Evolutionary conservation across 495 filamentous ascomycete species (phyloP), one percentile per base, ranked within the genome.

Genomic region (Hypoxylon fuscum): DNA sequence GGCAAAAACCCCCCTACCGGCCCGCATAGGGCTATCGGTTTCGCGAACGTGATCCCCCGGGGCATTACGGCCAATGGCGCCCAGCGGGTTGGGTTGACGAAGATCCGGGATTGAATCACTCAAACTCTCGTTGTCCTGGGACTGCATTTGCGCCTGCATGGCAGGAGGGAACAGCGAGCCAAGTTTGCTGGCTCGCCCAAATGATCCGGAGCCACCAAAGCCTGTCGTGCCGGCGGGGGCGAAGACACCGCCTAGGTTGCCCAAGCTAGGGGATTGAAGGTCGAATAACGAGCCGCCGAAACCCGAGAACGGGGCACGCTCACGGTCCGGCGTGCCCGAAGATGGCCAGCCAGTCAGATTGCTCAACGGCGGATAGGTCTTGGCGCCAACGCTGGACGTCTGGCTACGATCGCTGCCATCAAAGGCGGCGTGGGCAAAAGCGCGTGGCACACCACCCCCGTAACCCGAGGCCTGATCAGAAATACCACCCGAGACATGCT

Each of bases 121-220:
- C 37, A 81, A 62, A 32, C 52, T 77, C 7, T 86, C 83, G 29
- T 74, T 75, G 5, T 85, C 83, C 41, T 89, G 83, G 5, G 86
- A 82, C 35, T 88, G 82, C 82, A 92, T 89, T 68, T 93, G 90
- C n/a, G 93, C 91, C 71, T 95, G 91, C 88, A 96, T 93, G 2
- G 88, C 87, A 7, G 81, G 69, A 11, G 94, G 92, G 69, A 98
- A 97, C 34, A 98, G 81, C 1, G 92, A 93, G 0, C 89, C 90
- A 48, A 98, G 77, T 72, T 92, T 96, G 74, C 91, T 94, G 0
- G 86, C 87, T 49, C 94, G 85, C 25, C 88, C 87, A 34, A 87
- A 78, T 27, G 85, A 85, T 57, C 85, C 85, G 25, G 87, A 74
- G 1, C 81, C 87, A 44, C 81, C 72, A 11, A 78, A 70, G 15